These are phyloP conservation scores for Plasmodium gonderi DNA, from an alignment of 169 alveolate genomes.

Conservation along the genomic window DNA sequence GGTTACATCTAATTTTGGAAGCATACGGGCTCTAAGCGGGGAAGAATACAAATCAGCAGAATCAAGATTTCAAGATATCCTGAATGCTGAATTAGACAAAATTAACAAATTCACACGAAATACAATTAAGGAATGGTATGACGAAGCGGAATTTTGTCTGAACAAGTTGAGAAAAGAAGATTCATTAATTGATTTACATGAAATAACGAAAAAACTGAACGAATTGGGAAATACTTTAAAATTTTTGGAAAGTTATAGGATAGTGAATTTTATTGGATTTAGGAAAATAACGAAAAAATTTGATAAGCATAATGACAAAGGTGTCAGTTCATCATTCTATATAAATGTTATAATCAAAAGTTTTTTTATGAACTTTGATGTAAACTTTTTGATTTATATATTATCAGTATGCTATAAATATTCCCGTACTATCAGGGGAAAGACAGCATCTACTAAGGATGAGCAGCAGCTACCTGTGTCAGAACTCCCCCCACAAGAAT, in stretches of 20 bases:
- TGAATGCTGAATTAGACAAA: slow-evolving; percentile 83
- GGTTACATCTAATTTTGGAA: slow-evolving; percentile 80
- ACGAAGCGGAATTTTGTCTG: not conserved
- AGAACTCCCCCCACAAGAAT: too few species aligned
- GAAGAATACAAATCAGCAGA: slow-evolving; percentile 83
- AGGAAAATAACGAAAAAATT: slow-evolving; percentile 85
- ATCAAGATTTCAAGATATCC: slow-evolving; percentile 83
- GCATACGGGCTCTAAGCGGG: slow-evolving; percentile 82
- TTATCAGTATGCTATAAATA: slow-evolving; percentile 57
- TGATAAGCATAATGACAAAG: slow-evolving; percentile 81
- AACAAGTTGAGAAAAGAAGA: not conserved
- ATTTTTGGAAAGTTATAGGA: slow-evolving; percentile 78
- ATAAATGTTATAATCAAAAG: slow-evolving; percentile 79
- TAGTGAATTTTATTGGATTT: slow-evolving; percentile 82
- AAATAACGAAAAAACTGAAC: slow-evolving; percentile 51
- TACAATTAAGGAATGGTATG: slow-evolving; percentile 24
- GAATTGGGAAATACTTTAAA: slow-evolving; percentile 74
- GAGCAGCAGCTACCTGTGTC: too few species aligned
- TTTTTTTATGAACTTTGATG: slow-evolving; percentile 71
- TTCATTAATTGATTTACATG: not conserved
- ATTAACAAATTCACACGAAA: slow-evolving; percentile 76
- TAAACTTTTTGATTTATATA: slow-evolving; percentile 58
- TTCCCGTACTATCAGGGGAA: not conserved
- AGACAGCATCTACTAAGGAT: not conserved
- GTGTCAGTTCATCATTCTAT: slow-evolving; percentile 79